Evolutionary conservation across 2,329 filamentous ascomycete species (phyloP), one percentile per base, ranked within the genome.

Genomic region (Hypoxylon sp.): DNA sequence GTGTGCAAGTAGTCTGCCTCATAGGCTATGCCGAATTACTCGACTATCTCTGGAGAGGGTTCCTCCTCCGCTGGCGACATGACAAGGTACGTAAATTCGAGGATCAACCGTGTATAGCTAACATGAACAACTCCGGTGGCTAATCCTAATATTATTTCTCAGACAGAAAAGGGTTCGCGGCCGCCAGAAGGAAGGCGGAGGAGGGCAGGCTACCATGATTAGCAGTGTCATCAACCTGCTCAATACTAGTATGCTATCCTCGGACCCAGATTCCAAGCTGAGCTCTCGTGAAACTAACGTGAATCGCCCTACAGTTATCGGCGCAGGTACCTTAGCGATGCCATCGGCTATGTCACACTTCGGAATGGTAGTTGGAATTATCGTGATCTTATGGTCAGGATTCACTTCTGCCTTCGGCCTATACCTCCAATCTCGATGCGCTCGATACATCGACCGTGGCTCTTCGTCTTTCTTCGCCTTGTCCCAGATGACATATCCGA

Each of bases 261-360:
- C 30, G 32, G 23, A 56, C 34, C 5, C 46, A n/a, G 19, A 7
- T 17, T 2, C 9, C 17, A 21, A 57, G 6, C 25, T 52, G 2
- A n/a, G 41, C 14, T 13, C 19, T 36, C 50, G 21, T 58, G 43
- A 64, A 38, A 17, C 30, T 67, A 57, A 67, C 38, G 5, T 23
- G 11, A 75, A 21, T 32, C 1, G 60, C 17, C n/a, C 25, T 64
- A 46, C 75, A 96, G 93, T 99, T 76, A 89, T 99, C 70, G 96
- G 96, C 62, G 95, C 96, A 36, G 96, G 96, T 59, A 94, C 97
- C 1, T 88, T 99, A 45, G 96, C 95, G 52, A 90, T 98, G 94
- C 95, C 95, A n/a, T 90, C 93, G 5, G 95, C 96, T 48, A 89
- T 99, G 81, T 96, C 94, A 13, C 94, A 97, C 76, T 97, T 98